Evolutionary conservation across 331 rosid species (phyloP), one percentile per base, ranked within the genome.

Genomic region (Dryas integrifolia): DNA sequence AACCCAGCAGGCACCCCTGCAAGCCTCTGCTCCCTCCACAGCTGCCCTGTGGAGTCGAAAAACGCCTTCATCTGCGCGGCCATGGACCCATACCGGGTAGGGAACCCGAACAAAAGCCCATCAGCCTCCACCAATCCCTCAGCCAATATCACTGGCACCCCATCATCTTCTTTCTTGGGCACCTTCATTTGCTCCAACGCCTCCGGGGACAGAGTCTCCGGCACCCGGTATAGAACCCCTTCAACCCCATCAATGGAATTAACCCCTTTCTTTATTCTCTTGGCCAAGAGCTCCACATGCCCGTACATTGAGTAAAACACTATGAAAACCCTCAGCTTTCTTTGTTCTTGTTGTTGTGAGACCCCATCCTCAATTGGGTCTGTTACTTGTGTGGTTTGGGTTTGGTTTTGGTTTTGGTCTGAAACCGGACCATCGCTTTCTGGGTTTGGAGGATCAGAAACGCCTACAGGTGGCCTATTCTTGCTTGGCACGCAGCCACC

Each of bases 281-380:
- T 75, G 11, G 98, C 97, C 57, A 92, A 35, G 18, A 87, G 59
- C 76, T 90, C 96, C 74, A 92, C 96, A 51, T 90, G 96, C 1
- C 98, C 97, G 39, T 92, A 92, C 85, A 81, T 90, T 40, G 98
- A 92, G 69, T 90, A 92, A 56, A 84, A 90, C 76, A 90, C 96
- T 9, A 92, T 77, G 77, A 87, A 90, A 72, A 88, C 69, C 79
- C 79, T 88, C 69, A 88, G 70, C 75, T 77, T 85, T 49, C 78
- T 83, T 68, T 15, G 53, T 41, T 15, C 61, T 68, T 74, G 61
- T 65, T 67, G 58, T 62, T 72, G 68, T 64, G 62, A 65, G 5
- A 40, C 13, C 41, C 55, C 82, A 35, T 79, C 78, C 67, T 48
- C 76, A 60, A 38, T 39, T 72, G 75, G 81, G 63, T 62, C 45